A percentile compares a stretch with the other conserved stretches of the same genome.
These are phyloP conservation scores for Caloboletus inedulis DNA, from an alignment of 1,284 basidiomycete genomes.

Conservation along the genomic window DNA sequence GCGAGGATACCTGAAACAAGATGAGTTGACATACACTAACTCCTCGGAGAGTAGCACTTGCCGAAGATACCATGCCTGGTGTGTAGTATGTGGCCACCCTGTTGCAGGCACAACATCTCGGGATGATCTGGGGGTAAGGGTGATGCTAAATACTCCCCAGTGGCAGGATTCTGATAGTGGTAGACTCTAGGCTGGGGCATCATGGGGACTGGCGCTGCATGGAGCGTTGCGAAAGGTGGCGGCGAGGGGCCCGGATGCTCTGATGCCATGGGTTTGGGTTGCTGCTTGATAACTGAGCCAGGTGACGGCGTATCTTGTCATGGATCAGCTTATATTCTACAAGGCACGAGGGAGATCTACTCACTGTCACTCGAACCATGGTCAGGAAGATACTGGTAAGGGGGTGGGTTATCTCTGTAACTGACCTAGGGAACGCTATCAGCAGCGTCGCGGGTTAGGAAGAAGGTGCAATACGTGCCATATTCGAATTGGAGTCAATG, in stretches of 20 bases:
- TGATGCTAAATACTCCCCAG: slow-evolving; percentile 47
- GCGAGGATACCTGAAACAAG: slow-evolving; percentile 58
- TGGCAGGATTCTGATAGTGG: slow-evolving; percentile 44
- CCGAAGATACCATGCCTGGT: slow-evolving; percentile 67
- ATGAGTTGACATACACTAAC: slow-evolving; percentile 1
- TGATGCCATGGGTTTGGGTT: slow-evolving; percentile 9
- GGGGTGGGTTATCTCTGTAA: slow-evolving; percentile 28
- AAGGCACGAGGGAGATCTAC: not conserved
- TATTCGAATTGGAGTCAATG: slow-evolving; percentile 24
- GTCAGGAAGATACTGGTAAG: slow-evolving; percentile 24
- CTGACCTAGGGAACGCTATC: slow-evolving; percentile 15
- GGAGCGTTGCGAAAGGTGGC: slow-evolving; percentile 20
- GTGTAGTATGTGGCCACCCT: slow-evolving; percentile 60
- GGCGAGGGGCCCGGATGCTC: slow-evolving; percentile 7
- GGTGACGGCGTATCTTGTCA: slow-evolving; percentile 11
- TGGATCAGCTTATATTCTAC: slow-evolving; percentile 1
- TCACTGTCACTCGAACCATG: slow-evolving; percentile 17
- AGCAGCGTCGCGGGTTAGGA: not conserved
- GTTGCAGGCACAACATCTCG: slow-evolving; percentile 75
- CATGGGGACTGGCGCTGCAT: slow-evolving; percentile 25
- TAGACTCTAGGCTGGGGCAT: slow-evolving; percentile 34
- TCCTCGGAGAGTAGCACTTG: slow-evolving; percentile 33
- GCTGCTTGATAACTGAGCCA: slow-evolving; percentile 8
- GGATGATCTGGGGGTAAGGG: slow-evolving; percentile 71
- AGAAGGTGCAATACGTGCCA: slow-evolving; percentile 17